These are phyloP conservation scores for Diutina siamensis DNA, from an alignment of 1,139 yeast species.

Conservation along the genomic window DNA sequence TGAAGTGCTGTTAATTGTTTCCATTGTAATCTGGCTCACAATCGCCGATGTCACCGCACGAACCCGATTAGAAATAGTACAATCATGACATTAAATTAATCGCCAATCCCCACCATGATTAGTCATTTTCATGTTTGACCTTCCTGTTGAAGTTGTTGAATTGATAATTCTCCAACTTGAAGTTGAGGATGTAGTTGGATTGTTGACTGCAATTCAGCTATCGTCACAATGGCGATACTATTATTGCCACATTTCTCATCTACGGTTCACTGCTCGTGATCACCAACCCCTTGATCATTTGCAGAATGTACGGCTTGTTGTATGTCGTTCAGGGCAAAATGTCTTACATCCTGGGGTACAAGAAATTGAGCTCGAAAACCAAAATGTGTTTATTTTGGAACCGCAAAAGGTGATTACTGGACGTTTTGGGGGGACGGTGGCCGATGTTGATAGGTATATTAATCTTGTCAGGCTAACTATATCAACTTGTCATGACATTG, in stretches of 20 bases:
- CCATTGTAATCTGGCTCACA: too few relatives aligned
- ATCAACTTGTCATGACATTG: background rate
- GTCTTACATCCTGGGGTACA: background rate
- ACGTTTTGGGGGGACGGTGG: background rate
- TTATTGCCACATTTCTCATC: too few relatives aligned
- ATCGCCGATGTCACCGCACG: too few relatives aligned
- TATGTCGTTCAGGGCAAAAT: background rate
- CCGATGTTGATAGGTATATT: background rate
- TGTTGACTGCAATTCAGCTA: background rate
- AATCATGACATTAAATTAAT: too few relatives aligned
- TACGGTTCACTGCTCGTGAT: too few relatives aligned
- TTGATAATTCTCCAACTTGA: background rate
- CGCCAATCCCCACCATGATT: too few relatives aligned
- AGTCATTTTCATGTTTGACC: too few relatives aligned
- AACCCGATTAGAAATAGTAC: too few relatives aligned
- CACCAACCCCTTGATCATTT: background rate
- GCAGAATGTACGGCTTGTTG: background rate
- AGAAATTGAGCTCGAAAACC: background rate
- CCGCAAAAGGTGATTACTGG: background rate
- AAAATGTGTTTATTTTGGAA: background rate
- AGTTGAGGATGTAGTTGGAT: background rate
- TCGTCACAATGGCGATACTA: too few relatives aligned
- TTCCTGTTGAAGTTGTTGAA: background rate
- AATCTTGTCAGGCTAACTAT: background rate
- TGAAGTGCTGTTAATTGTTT: too few relatives aligned